These are phyloP conservation scores for Annulohypoxylon bovei DNA, from an alignment of 495 filamentous ascomycete genomes.

Conservation along the genomic window DNA sequence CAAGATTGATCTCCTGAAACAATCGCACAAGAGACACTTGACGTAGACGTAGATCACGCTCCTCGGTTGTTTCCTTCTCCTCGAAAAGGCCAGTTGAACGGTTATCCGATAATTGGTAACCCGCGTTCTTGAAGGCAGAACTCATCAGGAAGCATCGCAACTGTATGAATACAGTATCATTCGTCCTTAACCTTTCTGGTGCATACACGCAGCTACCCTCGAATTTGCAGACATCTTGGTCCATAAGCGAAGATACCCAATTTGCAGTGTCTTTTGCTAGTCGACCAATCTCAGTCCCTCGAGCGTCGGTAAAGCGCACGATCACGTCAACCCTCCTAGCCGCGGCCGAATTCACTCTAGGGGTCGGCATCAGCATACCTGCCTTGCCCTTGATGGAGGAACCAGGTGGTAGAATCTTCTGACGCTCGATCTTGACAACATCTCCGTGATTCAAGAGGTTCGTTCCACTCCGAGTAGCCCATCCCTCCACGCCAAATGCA, in stretches of 20 bases:
- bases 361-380: slow-evolving; percentile 38
- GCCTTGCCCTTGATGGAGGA: slow-evolving; percentile 56
- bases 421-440: slow-evolving; percentile 82
- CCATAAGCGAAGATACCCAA: slow-evolving; percentile 93
- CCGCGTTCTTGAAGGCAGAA: slow-evolving; percentile 72
- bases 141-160: slow-evolving; percentile 79
- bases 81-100: slow-evolving; percentile 69
- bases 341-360: slow-evolving; percentile 54
- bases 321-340: slow-evolving; percentile 78
- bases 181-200: slow-evolving; percentile 83
- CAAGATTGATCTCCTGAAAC: slow-evolving; percentile 87
- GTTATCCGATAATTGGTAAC: slow-evolving; percentile 72
- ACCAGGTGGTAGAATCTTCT: slow-evolving; percentile 73
- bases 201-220: slow-evolving; percentile 91
- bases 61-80: slow-evolving; percentile 84
- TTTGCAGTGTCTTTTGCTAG: slow-evolving; percentile 90
- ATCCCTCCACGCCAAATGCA: slow-evolving; percentile 89
- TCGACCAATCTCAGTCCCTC: slow-evolving; percentile 85
- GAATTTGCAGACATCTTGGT: slow-evolving; percentile 89
- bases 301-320: slow-evolving; percentile 88
- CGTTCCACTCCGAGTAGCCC: slow-evolving; percentile 87
- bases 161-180: slow-evolving; percentile 93
- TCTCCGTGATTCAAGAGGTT: slow-evolving; percentile 81
- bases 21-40: slow-evolving; percentile 89
- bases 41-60: slow-evolving; percentile 82